Base-by-base conservation (phyloP, 768 basidiomycete species). In the Suillus subalutaceus region DNA sequence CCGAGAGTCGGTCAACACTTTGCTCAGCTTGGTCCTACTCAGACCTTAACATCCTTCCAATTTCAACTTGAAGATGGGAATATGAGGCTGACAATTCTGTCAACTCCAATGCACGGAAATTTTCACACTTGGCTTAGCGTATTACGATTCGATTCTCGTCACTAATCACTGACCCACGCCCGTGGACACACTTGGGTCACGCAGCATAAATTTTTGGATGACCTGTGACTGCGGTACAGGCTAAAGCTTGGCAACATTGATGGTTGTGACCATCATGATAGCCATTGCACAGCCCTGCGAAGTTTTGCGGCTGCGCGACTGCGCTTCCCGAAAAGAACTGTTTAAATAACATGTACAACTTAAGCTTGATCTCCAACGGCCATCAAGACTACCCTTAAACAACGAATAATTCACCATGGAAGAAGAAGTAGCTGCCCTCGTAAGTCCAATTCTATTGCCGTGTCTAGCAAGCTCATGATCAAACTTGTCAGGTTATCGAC, bases 401-500 rank as follows among this genome's bases (percentile, higher is more conserved):
- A n/a, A 56, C 72, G 56, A 70, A 69, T 64, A 68, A 64, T 66
- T 64, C 16, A 66, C 77, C 58, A 88, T 89, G 87, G 87, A 89
- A 77, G 88, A 89, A 72, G 88, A 89, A 76, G 84, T 88, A 61
- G 86, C 88, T 65, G 86, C 83, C 73, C 80, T 85, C 75, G 82
- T 84, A 72, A 67, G 81, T 77, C 38, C 12, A 60, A 15, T 6
- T 0, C 1, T 40, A 48, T 40, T 26, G 44, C 52, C 68, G 43
- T 6, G 6, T n/a, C 64, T 59, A 18, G 20, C 46, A 13, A 43
- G 40, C 59, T 66, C 53, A 70, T 20, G 52, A 30, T 18, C 35
- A 32, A 58, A 38, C n/a, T 69, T 20, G 3, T 23, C 58, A 92
- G 91, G 92, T 93, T 80, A 91, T 93, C 78, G 91, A 94, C 81